These are phyloP conservation scores for Saururus chinensis DNA, from an alignment of 164 flowering plant genomes.

Conservation along the genomic window DNA sequence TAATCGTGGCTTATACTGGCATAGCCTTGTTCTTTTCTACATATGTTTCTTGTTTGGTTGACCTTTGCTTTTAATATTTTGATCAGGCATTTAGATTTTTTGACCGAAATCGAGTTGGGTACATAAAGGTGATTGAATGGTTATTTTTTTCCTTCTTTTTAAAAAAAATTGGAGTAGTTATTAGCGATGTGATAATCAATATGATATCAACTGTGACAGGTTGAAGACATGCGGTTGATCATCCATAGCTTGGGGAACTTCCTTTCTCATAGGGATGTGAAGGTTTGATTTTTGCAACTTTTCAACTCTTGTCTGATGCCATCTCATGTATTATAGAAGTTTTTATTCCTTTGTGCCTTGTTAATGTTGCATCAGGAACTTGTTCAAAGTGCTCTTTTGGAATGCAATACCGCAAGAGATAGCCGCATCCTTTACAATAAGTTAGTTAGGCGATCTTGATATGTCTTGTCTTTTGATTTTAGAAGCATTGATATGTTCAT, in stretches of 20 bases:
- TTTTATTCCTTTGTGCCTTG: not conserved
- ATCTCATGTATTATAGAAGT: not conserved
- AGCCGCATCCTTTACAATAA: constrained; percentile 77
- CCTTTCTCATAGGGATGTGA: constrained; percentile 85
- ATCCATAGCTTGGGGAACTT: constrained; percentile 78
- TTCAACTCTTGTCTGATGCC: not conserved
- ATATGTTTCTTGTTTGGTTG: too few relatives aligned
- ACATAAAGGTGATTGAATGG: constrained; percentile 47
- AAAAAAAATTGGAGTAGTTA: not conserved
- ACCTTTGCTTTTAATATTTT: constrained; percentile 1
- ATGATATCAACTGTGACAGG: constrained; percentile 31
- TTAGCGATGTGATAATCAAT: not conserved
- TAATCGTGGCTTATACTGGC: not conserved
- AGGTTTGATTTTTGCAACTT: constrained; percentile 28
- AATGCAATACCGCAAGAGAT: constrained; percentile 86
- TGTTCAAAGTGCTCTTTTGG: constrained; percentile 82
- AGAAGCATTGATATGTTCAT: not conserved
- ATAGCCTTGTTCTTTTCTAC: too few relatives aligned
- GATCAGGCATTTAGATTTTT: constrained; percentile 91
- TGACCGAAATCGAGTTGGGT: constrained; percentile 77
- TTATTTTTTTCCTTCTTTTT: not conserved
- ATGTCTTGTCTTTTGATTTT: not conserved
- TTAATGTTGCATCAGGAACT: constrained; percentile 53
- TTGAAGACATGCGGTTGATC: constrained; percentile 83
- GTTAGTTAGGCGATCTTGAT: constrained; percentile 42